Percentiles rank a stretch among this genome's conserved stretches.
These are phyloP conservation scores for Teunomyces stri DNA, from an alignment of 805 yeast genomes.

Conservation along the genomic window DNA sequence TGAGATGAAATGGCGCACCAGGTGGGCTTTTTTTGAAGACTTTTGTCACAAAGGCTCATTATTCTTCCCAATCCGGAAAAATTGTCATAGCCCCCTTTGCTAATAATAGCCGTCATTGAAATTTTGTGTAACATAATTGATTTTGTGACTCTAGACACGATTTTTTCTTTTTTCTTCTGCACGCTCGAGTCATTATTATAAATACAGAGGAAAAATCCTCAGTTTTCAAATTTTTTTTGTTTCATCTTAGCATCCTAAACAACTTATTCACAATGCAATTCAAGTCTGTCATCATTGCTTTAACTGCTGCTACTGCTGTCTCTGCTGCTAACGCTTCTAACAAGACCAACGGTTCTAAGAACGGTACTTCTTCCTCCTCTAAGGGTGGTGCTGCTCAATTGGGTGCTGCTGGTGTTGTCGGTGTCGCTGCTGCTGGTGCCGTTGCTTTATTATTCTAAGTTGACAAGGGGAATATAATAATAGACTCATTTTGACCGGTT, in stretches of 20 bases:
- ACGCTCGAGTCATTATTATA: slow-evolving; percentile 8
- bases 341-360: slow-evolving; percentile 38
- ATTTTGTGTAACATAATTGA: not conserved
- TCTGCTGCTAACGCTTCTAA: slow-evolving; percentile 56
- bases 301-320: slow-evolving; percentile 69
- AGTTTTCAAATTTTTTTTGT: not conserved
- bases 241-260: slow-evolving; percentile 1
- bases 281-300: slow-evolving; percentile 63
- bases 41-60: not conserved
- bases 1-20: slow-evolving; percentile 3
- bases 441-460: slow-evolving; percentile 52
- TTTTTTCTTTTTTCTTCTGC: not conserved
- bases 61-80: slow-evolving; percentile 1
- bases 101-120: not conserved
- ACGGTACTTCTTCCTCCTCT: slow-evolving; percentile 30
- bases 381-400: slow-evolving; percentile 47
- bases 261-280: slow-evolving; percentile 57
- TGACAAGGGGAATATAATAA: slow-evolving; percentile 10
- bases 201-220: slow-evolving; percentile 9
- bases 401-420: slow-evolving; percentile 59
- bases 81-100: slow-evolving; percentile 5
- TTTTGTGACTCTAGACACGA: not conserved
- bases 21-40: slow-evolving; percentile 1
- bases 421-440: slow-evolving; percentile 87
- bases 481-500: slow-evolving; percentile 3